Conservation (phyloP, 331 rosid genomes). For the Spiraea crenata region DNA sequence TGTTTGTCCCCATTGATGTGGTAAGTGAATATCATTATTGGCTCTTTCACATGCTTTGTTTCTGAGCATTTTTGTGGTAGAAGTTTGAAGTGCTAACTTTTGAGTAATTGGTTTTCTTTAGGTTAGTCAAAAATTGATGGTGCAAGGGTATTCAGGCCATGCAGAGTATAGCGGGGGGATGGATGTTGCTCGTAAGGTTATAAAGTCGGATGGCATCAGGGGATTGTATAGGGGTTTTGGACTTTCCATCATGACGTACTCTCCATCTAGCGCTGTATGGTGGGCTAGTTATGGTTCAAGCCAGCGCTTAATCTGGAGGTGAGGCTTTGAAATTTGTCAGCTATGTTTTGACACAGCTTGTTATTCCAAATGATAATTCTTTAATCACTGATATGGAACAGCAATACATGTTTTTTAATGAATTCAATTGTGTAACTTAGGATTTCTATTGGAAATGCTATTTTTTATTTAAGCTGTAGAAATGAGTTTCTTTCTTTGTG, state of each 20-base stretch:
- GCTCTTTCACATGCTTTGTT: neutral
- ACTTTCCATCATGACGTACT: conserved; percentile 82
- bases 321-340: conserved; percentile 46
- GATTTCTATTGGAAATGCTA: conserved; percentile 7
- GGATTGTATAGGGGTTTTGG: conserved; percentile 94
- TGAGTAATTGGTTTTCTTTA: conserved; percentile 26
- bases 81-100: conserved; percentile 15
- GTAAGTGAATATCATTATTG: conserved; percentile 32
- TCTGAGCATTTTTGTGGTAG: neutral
- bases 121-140: conserved; percentile 94
- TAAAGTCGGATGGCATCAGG: conserved; percentile 62
- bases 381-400: neutral
- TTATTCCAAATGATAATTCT: conserved; percentile 11
- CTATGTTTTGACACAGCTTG: conserved; percentile 18
- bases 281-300: conserved; percentile 98
- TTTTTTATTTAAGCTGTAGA: neutral
- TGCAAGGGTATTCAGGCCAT: conserved; percentile 91
- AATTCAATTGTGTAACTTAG: neutral
- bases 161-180: conserved; percentile 72
- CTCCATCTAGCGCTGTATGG: conserved; percentile 97
- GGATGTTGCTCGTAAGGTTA: conserved; percentile 74
- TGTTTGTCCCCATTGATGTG: conserved; percentile 92
- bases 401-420: neutral
- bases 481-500: neutral
- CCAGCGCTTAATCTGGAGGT: conserved; percentile 94